phyloP scores from a whole-genome alignment of 305 asterid genomes.

The Fraxinus albicans region DNA sequence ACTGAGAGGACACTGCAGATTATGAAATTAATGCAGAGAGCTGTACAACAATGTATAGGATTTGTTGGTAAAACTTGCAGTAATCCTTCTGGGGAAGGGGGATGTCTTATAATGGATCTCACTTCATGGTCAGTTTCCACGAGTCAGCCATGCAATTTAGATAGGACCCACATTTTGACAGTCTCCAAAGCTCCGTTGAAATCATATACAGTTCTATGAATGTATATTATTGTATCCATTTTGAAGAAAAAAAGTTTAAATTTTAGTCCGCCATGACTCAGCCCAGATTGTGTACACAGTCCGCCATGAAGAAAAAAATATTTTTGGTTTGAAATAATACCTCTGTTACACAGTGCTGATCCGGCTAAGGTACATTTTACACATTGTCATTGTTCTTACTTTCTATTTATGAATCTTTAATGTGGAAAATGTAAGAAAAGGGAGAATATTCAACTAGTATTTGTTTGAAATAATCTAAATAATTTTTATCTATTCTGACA shows the following conservation, averaged over 20 bases:
- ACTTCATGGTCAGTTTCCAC: conserved; percentile 27
- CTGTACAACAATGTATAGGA: neutral
- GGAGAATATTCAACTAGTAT: neutral
- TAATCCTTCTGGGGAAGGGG: neutral
- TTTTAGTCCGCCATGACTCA: too few species aligned
- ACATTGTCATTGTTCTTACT: neutral
- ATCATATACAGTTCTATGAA: conserved; percentile 3
- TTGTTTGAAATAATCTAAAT: neutral
- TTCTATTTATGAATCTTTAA: neutral
- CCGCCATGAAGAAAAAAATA: too few species aligned
- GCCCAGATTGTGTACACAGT: too few species aligned
- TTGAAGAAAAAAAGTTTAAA: neutral
- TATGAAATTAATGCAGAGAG: conserved; percentile 27
- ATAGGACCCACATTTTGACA: conserved; percentile 30
- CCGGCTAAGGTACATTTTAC: neutral
- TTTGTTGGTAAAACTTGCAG: neutral
- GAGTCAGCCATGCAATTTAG: conserved; percentile 53
- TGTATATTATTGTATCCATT: neutral
- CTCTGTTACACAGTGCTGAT: neutral
- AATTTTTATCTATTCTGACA: neutral
- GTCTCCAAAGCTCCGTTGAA: neutral
- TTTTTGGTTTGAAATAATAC: neutral
- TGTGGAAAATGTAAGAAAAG: neutral
- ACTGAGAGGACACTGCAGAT: conserved; percentile 18
- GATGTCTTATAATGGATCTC: conserved; percentile 23